Conservation (phyloP, 495 filamentous ascomycete species). For the Hypoxylon crocopeplum region DNA sequence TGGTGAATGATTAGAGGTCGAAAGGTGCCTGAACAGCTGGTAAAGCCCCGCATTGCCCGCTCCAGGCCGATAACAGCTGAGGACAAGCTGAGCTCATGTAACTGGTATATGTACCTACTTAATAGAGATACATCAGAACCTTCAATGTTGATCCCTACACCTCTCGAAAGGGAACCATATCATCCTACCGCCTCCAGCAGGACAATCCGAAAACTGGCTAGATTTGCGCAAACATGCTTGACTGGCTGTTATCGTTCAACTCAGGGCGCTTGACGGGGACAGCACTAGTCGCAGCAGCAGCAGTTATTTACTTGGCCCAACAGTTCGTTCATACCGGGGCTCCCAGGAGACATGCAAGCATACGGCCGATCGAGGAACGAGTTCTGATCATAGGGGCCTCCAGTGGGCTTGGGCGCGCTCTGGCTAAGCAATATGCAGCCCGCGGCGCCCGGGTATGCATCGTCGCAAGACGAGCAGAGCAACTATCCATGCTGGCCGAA, state of each 20-base stretch:
- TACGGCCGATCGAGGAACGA: constrained; percentile 30
- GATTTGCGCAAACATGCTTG: constrained; percentile 5
- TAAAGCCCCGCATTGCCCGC: no score
- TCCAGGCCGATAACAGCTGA: no score
- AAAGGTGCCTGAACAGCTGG: no score
- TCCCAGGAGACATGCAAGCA: constrained; percentile 3
- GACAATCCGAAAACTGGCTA: no score
- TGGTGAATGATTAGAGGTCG: no score
- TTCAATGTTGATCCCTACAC: no score
- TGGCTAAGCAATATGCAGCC: constrained; percentile 32
- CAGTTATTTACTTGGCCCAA: constrained; percentile 8
- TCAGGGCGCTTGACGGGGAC: not conserved
- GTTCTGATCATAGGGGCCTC: constrained; percentile 43
- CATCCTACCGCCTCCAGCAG: no score
- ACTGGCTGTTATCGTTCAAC: constrained; percentile 1
- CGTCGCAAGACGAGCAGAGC: constrained; percentile 36
- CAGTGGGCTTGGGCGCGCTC: constrained; percentile 38
- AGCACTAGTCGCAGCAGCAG: not conserved
- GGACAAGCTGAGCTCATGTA: no score
- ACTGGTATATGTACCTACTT: no score
- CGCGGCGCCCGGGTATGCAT: constrained; percentile 38
- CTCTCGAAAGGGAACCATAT: no score
- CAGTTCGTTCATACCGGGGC: not conserved
- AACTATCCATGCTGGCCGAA: constrained; percentile 20
- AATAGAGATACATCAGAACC: no score